These are phyloP conservation scores for Catunica adiposa DNA, from an alignment of 2,329 filamentous ascomycete species.

Conservation along the genomic window DNA sequence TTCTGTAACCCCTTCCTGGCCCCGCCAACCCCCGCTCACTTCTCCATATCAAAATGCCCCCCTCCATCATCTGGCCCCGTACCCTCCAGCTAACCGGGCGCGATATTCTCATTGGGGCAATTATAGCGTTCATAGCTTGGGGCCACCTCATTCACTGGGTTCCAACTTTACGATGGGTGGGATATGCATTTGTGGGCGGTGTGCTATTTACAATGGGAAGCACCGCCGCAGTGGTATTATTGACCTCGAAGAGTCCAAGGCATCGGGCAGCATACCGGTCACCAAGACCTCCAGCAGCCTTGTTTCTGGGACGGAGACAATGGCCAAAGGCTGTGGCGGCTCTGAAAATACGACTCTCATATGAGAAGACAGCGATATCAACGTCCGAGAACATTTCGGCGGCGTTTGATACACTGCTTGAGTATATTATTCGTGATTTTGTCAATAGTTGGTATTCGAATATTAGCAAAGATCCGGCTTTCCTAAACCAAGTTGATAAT, in stretches of 20 bases:
- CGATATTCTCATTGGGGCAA: conserved; percentile 51
- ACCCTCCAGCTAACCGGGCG: conserved; percentile 43
- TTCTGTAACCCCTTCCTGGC: neutral
- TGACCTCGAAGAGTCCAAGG: conserved; percentile 39
- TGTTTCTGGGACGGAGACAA: conserved; percentile 43
- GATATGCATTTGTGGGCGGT: conserved; percentile 67
- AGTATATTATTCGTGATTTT: conserved; percentile 66
- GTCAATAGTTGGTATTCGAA: conserved; percentile 74
- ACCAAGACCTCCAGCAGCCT: conserved; percentile 29
- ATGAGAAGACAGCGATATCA: conserved; percentile 54
- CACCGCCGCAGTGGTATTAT: conserved; percentile 40
- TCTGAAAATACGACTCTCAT: conserved; percentile 47
- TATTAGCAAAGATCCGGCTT: conserved; percentile 67
- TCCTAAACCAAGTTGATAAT: conserved; percentile 74
- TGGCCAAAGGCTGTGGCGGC: conserved; percentile 59
- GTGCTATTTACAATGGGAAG: conserved; percentile 37
- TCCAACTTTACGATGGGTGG: conserved; percentile 66
- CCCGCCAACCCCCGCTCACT: neutral
- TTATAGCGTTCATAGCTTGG: conserved; percentile 71
- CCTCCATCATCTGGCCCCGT: neutral
- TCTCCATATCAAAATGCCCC: neutral
- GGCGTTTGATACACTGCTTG: conserved; percentile 63
- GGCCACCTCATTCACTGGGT: conserved; percentile 70
- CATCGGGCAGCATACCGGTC: conserved; percentile 23
- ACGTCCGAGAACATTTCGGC: conserved; percentile 62